phyloP scores from a whole-genome alignment of 768 basidiomycete species.

The Lactarius trivialis region DNA sequence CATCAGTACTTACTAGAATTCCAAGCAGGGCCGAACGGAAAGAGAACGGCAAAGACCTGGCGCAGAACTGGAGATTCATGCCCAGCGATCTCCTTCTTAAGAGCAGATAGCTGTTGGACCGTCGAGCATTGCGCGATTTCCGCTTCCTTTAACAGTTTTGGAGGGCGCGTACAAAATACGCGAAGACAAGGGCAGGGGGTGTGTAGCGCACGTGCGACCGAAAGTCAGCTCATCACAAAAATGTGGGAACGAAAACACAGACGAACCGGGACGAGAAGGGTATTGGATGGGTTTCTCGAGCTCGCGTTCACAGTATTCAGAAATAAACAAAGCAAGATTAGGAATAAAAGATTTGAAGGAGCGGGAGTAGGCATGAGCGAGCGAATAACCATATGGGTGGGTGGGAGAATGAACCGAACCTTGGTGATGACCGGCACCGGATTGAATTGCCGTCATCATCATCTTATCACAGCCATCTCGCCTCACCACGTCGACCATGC shows the following conservation, averaged over 20 bases:
- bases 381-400: not conserved
- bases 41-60: constrained; percentile 70
- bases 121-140: constrained; percentile 39
- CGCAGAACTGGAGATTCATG: constrained; percentile 70
- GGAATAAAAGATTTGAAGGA: constrained; percentile 16
- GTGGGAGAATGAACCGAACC: not conserved
- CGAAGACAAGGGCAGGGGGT: not conserved
- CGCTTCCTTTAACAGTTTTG: constrained; percentile 32
- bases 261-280: constrained; percentile 20
- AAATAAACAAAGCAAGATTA: constrained; percentile 5
- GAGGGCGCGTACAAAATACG: not conserved
- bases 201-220: constrained; percentile 24
- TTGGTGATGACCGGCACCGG: not conserved
- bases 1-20: constrained; percentile 51
- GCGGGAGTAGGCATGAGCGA: constrained; percentile 2
- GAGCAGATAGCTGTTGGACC: constrained; percentile 42
- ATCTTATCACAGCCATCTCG: not conserved
- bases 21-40: constrained; percentile 88
- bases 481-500: not conserved
- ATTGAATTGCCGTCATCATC: not conserved
- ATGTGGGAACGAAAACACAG: not conserved
- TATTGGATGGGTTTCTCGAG: not conserved
- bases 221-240: constrained; percentile 10
- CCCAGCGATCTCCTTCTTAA: constrained; percentile 57
- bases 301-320: constrained; percentile 2